These are phyloP conservation scores for Tremellales sp. DNA, from an alignment of 1,284 basidiomycete genomes.

Conservation along the genomic window DNA sequence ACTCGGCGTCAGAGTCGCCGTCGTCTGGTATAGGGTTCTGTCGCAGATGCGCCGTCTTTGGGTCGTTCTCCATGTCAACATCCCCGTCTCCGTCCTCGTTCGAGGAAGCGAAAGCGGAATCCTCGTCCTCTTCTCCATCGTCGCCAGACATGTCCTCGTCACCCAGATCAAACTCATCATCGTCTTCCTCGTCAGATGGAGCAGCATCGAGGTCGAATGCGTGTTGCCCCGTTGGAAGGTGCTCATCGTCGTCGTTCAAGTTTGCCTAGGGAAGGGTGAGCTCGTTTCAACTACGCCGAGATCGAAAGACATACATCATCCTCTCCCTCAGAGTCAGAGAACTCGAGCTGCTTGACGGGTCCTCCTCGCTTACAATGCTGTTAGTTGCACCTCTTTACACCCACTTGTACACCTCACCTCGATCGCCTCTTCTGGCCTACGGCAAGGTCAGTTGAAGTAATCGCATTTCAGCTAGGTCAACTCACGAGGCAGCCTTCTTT, in stretches of 20 bases:
- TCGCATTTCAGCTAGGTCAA: conserved; percentile 7
- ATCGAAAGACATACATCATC: too few species aligned
- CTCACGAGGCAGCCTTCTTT: conserved; percentile 42
- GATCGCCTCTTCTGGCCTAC: conserved; percentile 52
- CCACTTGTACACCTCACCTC: conserved; percentile 11
- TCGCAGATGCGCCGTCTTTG: conserved; percentile 22
- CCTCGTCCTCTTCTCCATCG: conserved; percentile 54
- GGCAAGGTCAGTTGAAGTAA: background rate
- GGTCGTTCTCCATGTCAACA: conserved; percentile 21
- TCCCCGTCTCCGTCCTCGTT: conserved; percentile 56
- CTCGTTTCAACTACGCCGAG: conserved; percentile 43
- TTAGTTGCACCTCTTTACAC: conserved; percentile 31
- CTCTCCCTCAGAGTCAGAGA: conserved; percentile 58
- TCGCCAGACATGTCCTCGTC: conserved; percentile 50
- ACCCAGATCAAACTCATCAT: conserved; percentile 32
- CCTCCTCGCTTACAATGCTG: conserved; percentile 40
- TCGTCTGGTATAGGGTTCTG: conserved; percentile 30
- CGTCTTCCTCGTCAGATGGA: conserved; percentile 30
- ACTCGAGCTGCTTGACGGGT: conserved; percentile 61
- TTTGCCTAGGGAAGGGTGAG: background rate
- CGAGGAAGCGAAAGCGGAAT: conserved; percentile 44
- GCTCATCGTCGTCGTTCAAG: conserved; percentile 36
- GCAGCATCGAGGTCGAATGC: conserved; percentile 48
- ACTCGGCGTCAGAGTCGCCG: conserved; percentile 48
- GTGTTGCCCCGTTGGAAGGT: conserved; percentile 42